Conservation (phyloP, 1,284 basidiomycete genomes). For the Volvariella volvacea region DNA sequence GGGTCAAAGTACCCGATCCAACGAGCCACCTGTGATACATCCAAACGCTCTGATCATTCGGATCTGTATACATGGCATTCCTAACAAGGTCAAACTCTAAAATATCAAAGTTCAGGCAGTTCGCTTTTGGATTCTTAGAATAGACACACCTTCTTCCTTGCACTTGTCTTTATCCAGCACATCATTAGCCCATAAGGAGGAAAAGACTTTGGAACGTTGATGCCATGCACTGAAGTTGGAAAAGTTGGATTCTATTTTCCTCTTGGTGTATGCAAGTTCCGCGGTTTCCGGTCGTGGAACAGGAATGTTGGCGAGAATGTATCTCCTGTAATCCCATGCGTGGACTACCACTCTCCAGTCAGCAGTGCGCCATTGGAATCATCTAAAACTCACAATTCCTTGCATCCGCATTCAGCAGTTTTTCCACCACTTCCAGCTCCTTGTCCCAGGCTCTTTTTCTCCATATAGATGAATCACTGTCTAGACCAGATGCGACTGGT, state of each 20-base stretch:
- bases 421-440: conserved; percentile 82
- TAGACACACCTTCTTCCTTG: conserved; percentile 65
- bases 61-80: conserved; percentile 96
- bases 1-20: conserved; percentile 49
- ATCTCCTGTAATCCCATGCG: conserved; percentile 89
- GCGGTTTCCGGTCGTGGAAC: conserved; percentile 40
- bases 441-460: conserved; percentile 72
- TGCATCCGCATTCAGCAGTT: conserved; percentile 82
- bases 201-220: conserved; percentile 83
- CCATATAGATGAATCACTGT: conserved; percentile 56
- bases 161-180: conserved; percentile 43
- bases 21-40: conserved; percentile 97
- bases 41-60: conserved; percentile 95
- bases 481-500: conserved; percentile 35
- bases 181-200: conserved; percentile 58
- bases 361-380: neutral
- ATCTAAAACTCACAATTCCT: conserved; percentile 73
- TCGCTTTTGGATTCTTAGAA: too few species aligned
- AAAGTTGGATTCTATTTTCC: conserved; percentile 92
- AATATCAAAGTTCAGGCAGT: too few species aligned
- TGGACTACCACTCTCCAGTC: conserved; percentile 52
- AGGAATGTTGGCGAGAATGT: conserved; percentile 70
- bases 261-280: conserved; percentile 79
- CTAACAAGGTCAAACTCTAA: conserved; percentile 88
- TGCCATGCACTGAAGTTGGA: conserved; percentile 99